These are phyloP conservation scores for Fusarium sp. DNA, from an alignment of 2,329 filamentous ascomycete species.

Conservation along the genomic window DNA sequence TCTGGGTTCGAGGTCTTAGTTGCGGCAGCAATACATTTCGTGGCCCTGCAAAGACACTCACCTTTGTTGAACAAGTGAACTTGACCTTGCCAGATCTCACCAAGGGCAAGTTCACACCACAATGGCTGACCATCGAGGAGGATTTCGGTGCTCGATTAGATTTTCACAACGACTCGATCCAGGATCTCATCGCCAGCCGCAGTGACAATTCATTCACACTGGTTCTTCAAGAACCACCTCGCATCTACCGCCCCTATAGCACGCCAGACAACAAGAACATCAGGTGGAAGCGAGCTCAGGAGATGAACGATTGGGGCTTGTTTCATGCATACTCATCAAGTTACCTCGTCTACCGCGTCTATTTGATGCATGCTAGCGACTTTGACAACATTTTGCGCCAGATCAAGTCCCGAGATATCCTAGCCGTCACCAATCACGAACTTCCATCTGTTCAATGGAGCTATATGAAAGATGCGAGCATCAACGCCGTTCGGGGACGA, in stretches of 20 bases:
- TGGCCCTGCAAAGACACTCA: slow-evolving; percentile 45
- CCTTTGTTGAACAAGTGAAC: slow-evolving; percentile 58
- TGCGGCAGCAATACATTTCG: slow-evolving; percentile 64
- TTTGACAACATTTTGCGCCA: slow-evolving; percentile 30
- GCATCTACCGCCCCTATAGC: slow-evolving; percentile 55
- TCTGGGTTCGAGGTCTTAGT: slow-evolving; percentile 45
- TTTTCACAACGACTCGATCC: slow-evolving; percentile 61
- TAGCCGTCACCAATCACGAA: slow-evolving; percentile 40
- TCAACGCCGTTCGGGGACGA: slow-evolving; percentile 16
- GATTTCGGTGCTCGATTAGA: slow-evolving; percentile 51
- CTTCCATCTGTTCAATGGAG: slow-evolving; percentile 31
- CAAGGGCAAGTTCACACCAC: slow-evolving; percentile 23
- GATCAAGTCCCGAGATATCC: slow-evolving; percentile 38
- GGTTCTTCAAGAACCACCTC: slow-evolving; percentile 64
- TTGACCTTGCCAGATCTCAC: neutral
- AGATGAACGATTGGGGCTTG: slow-evolving; percentile 38
- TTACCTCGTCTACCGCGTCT: slow-evolving; percentile 60
- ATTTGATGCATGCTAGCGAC: neutral
- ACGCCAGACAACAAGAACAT: neutral
- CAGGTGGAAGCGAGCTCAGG: slow-evolving; percentile 46
- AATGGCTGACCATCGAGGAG: slow-evolving; percentile 25
- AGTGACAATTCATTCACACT: slow-evolving; percentile 57
- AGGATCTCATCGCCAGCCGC: slow-evolving; percentile 57
- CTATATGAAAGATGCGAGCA: slow-evolving; percentile 36
- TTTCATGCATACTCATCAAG: slow-evolving; percentile 43